These are phyloP conservation scores for Hypoxylon lienhwacheense DNA, from an alignment of 495 filamentous ascomycete genomes.

Conservation along the genomic window DNA sequence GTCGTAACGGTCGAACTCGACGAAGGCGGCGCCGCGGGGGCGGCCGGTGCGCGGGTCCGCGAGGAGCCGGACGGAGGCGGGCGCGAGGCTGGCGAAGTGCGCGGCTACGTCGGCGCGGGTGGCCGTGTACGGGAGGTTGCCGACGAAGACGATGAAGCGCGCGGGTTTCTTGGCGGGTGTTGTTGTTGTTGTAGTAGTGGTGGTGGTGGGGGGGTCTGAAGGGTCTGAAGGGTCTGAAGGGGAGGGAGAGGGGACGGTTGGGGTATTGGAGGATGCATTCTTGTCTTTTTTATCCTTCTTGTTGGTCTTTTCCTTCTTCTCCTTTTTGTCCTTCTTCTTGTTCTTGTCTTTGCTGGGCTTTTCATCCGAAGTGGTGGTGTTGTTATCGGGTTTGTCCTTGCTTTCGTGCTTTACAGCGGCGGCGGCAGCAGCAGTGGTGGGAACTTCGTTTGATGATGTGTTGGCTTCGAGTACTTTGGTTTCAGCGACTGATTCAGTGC, in stretches of 20 bases:
- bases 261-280: constrained; percentile 12
- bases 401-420: neutral
- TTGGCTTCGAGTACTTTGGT: constrained; percentile 2
- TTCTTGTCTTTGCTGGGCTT: neutral
- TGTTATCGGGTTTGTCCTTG: neutral
- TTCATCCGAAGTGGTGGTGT: neutral
- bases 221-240: neutral
- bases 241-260: too few relatives aligned
- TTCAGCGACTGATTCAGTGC: neutral
- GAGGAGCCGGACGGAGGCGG: constrained; percentile 71
- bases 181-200: neutral
- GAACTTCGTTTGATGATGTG: constrained; percentile 1
- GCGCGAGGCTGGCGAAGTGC: constrained; percentile 78
- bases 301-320: constrained; percentile 38
- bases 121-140: constrained; percentile 85
- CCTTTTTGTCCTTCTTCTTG: constrained; percentile 32
- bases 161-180: constrained; percentile 47
- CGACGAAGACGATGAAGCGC: constrained; percentile 85
- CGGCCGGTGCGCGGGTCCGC: constrained; percentile 70
- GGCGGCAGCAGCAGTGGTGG: constrained; percentile 1
- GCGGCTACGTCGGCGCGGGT: constrained; percentile 64
- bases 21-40: constrained; percentile 85
- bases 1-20: constrained; percentile 89
- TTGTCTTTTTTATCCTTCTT: constrained; percentile 36
- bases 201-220: constrained; percentile 1